Evolutionary conservation across 2,329 filamentous ascomycete genomes (phyloP).

Genomic region (Hypocrella siamensis): DNA sequence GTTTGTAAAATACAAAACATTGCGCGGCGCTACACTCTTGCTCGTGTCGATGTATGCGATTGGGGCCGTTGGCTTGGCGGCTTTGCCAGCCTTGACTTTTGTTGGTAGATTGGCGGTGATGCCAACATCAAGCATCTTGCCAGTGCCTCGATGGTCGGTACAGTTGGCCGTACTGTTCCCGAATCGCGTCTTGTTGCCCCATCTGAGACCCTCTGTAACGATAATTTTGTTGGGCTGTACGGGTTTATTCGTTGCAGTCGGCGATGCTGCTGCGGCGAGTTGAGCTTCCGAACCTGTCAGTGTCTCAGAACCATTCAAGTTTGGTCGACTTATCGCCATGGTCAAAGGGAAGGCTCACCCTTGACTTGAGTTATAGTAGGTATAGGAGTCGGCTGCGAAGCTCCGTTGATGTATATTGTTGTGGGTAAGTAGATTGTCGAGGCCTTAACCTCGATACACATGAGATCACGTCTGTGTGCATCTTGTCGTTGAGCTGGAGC

Average conservation of each 20-base stretch:
- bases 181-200: constrained; percentile 1
- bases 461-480: background rate
- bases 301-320: background rate
- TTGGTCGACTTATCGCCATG: background rate
- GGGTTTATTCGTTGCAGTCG: background rate
- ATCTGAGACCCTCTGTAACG: background rate
- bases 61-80: background rate
- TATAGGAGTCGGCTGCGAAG: background rate
- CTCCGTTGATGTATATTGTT: constrained; percentile 1
- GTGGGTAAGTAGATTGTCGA: constrained; percentile 1
- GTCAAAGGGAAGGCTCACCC: background rate
- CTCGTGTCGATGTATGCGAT: background rate
- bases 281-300: background rate
- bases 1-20: constrained; percentile 37
- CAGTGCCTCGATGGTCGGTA: background rate
- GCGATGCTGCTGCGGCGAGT: background rate
- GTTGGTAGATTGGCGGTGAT: background rate
- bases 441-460: constrained; percentile 1
- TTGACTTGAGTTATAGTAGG: background rate
- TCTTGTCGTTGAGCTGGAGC: constrained; percentile 3
- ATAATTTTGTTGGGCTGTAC: background rate
- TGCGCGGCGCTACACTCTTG: constrained; percentile 9
- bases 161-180: background rate
- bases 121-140: background rate
- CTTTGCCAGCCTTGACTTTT: background rate